Percentiles rank a stretch among this genome's conserved stretches.
Evolutionary conservation across 805 yeast species (phyloP).

Genomic region (Wickerhamiella bombiphila): DNA sequence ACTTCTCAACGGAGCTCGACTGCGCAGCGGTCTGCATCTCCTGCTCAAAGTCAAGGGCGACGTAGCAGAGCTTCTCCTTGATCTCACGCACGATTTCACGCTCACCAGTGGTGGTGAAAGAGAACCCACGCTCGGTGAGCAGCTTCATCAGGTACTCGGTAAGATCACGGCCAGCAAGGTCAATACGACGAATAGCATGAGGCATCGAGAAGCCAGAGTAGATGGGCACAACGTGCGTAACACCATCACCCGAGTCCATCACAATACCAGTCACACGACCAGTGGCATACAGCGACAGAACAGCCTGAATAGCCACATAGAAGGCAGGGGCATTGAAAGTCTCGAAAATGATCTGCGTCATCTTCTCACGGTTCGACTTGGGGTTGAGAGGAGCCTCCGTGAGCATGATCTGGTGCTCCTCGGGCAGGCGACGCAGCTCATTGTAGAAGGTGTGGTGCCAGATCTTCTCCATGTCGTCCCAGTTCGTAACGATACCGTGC

Average conservation of each 20-base stretch:
- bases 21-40: conserved; percentile 98
- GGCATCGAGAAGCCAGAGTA: conserved; percentile 99
- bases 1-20: conserved; percentile 95
- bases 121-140: conserved; percentile 95
- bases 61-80: conserved; percentile 98
- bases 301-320: conserved; percentile 98
- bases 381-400: conserved; percentile 99
- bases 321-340: conserved; percentile 99
- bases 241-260: conserved; percentile 99
- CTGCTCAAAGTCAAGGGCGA: conserved; percentile 97
- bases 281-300: conserved; percentile 91
- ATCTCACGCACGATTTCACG: conserved; percentile 90
- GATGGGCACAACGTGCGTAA: conserved; percentile 99
- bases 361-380: conserved; percentile 98
- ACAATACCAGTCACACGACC: conserved; percentile 99
- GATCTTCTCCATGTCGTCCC: conserved; percentile 99
- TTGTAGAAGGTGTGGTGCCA: conserved; percentile 99
- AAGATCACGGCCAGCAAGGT: conserved; percentile 98
- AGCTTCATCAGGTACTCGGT: conserved; percentile 98
- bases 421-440: conserved; percentile 99
- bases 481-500: conserved; percentile 99
- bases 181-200: conserved; percentile 96
- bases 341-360: conserved; percentile 98
- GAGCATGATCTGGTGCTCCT: conserved; percentile 97
- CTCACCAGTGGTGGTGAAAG: conserved; percentile 98